A percentile compares a stretch with the other conserved stretches of the same genome.
Evolutionary conservation across 2,329 filamentous ascomycete species (phyloP).

Genomic region (Leptographium galeiforme): DNA sequence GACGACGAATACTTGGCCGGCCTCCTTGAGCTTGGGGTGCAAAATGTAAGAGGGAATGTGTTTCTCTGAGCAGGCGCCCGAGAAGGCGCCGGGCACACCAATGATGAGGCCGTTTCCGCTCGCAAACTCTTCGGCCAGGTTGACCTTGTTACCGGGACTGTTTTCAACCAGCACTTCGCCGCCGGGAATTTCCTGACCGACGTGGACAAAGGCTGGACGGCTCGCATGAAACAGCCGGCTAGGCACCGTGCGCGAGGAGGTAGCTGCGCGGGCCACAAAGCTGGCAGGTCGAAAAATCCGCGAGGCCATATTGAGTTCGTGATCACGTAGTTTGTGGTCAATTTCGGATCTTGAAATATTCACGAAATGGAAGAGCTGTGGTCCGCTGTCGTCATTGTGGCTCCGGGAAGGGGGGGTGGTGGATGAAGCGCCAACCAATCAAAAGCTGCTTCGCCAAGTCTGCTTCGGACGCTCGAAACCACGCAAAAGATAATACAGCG

Average conservation of each 20-base stretch:
- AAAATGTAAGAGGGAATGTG: slow-evolving; percentile 83
- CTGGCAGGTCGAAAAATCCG: slow-evolving; percentile 6
- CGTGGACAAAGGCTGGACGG: slow-evolving; percentile 50
- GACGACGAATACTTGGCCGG: slow-evolving; percentile 77
- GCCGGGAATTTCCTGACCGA: slow-evolving; percentile 67
- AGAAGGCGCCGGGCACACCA: slow-evolving; percentile 71
- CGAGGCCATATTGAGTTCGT: slow-evolving; percentile 7
- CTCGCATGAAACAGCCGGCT: slow-evolving; percentile 49
- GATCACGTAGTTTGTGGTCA: background rate
- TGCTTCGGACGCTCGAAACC: too few species aligned
- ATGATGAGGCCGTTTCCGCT: slow-evolving; percentile 68
- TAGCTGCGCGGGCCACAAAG: slow-evolving; percentile 5
- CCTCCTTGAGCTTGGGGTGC: slow-evolving; percentile 62
- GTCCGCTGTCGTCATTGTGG: background rate
- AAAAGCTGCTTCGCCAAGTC: background rate
- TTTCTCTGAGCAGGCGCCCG: slow-evolving; percentile 39
- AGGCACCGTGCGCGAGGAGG: background rate
- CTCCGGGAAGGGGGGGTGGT: background rate
- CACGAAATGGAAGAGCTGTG: background rate
- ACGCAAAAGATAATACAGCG: too few species aligned
- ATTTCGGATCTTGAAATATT: background rate
- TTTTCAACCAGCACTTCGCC: slow-evolving; percentile 67
- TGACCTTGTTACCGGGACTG: slow-evolving; percentile 87
- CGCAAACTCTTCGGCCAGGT: slow-evolving; percentile 62
- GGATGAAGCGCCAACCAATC: background rate